Base-by-base conservation (phyloP, 257 asterid genomes). In the Craterostigma plantagineum region DNA sequence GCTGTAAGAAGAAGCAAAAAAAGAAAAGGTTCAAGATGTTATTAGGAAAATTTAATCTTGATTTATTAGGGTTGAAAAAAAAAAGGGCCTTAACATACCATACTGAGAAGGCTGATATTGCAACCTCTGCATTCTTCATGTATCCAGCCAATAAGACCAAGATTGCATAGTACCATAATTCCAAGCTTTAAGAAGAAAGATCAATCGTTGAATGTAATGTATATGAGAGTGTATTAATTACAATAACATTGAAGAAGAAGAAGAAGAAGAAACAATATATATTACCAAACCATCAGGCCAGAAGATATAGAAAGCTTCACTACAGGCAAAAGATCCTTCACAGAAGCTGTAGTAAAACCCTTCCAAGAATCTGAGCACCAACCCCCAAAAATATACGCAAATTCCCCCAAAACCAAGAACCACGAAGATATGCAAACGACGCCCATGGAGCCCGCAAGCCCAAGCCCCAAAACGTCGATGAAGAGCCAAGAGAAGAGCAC, bases 241-340 rank as follows among this genome's bases (percentile, higher is more conserved):
- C n/a, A n/a, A n/a, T n/a, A n/a, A n/a, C n/a, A n/a, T n/a, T n/a
- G n/a, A n/a, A n/a, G n/a, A n/a, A n/a, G n/a, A n/a, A n/a, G n/a
- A n/a, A n/a, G n/a, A n/a, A n/a, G n/a, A n/a, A n/a, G n/a, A n/a
- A n/a, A n/a, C n/a, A n/a, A n/a, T n/a, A n/a, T n/a, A n/a, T n/a
- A n/a, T 60, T 73, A 85, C 96, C 96, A 80, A 51, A 80, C 53
- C 96, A 85, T 85, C 16, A 85, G 38, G 11, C 96, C 96, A 4
- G 96, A 85, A 27, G 92, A 57, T 18, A 85, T 46, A 0, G 96
- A 85, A 49, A 85, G 81, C 58, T 80, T 85, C 44, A 85, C 81
- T 8, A 85, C 92, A 0, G 96, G 96, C 39, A 75, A 50, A 35
- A 80, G 39, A 47, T 80, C 96, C 72, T 68, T 72, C 9, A 79